phyloP scores from a whole-genome alignment of 805 yeast species.

The Saccharomycopsis fermentans region DNA sequence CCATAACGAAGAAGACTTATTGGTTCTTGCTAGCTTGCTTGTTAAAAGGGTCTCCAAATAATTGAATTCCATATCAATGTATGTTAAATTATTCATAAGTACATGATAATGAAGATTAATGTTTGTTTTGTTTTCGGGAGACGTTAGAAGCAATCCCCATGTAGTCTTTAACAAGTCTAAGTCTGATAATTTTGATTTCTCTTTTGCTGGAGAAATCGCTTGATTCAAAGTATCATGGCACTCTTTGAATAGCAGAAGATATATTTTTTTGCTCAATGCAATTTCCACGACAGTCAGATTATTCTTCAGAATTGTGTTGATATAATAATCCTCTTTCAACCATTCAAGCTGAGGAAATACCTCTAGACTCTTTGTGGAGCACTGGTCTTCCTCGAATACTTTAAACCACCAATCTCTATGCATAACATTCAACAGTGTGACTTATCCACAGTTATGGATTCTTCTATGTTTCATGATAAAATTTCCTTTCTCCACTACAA shows the following conservation, averaged over 20 bases:
- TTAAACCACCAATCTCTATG: neutral
- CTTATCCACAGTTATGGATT: no score
- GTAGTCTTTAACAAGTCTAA: conserved; percentile 13
- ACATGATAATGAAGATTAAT: conserved; percentile 8
- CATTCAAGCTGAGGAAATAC: neutral
- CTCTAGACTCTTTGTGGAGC: neutral
- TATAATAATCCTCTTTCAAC: neutral
- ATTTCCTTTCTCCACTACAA: neutral
- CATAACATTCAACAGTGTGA: neutral
- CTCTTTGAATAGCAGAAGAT: conserved; percentile 3
- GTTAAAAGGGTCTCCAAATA: conserved; percentile 20
- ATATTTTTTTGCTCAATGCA: conserved; percentile 1
- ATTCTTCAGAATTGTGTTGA: neutral
- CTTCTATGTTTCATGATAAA: no score
- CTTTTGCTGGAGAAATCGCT: neutral
- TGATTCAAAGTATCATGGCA: neutral
- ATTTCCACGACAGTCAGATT: neutral
- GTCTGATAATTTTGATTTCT: neutral
- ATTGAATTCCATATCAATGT: conserved; percentile 4
- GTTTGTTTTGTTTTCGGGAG: conserved; percentile 25
- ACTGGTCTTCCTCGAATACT: neutral
- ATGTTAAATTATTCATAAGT: conserved; percentile 5
- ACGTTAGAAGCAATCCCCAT: conserved; percentile 22
- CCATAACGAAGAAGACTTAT: conserved; percentile 29
- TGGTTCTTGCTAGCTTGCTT: conserved; percentile 23